Base-by-base conservation (phyloP, 2,329 filamentous ascomycete genomes). In the Claviceps humidiphila region DNA sequence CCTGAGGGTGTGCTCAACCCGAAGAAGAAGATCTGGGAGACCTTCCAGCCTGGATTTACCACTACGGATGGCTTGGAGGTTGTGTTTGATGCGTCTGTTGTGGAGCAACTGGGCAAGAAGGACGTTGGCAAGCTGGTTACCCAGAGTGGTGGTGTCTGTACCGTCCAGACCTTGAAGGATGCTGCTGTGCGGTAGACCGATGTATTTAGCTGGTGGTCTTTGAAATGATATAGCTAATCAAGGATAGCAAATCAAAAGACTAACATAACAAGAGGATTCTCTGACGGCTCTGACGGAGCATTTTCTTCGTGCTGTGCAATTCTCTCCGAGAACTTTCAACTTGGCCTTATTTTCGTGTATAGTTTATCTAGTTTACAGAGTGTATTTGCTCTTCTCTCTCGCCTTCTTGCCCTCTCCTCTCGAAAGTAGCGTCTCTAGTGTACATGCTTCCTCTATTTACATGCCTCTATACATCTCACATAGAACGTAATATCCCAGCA, bases 1-100 rank as follows among this genome's bases (percentile, higher is more conserved):
- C 89, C 93, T 0, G 93, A 98, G 77, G 85, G 84, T 56, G 81
- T 91, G 50, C 78, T 98, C 53, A 98, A 97, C 77, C 93, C 93
- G 54, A 98, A 98, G 84, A 98, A 97, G 83, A 97, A 97, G 83
- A 75, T 97, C 56, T 97, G 91, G 90, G 93, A 98, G 77, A 88
- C 79, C 9, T 88, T 95, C 71, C 91, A 97, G 76, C 89, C 90
- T 1, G 93, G 91, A 0, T 97, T 97, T 73, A 95, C 87, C 34
- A 98, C 91, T 7, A 95, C 85, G 1, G 84, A 85, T 7, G 71
- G 69, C 47, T 75, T 91, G 50, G 86, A 90, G 70, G 91, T 95
- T 39, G 89, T 78, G 0, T 98, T 97, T 65, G 87, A 97, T 63
- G 87, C 86, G 3, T 77, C 71, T 45, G 82, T 75, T 46, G 87